phyloP scores from a whole-genome alignment of 164 flowering plant genomes.

The Pachysandra terminalis region DNA sequence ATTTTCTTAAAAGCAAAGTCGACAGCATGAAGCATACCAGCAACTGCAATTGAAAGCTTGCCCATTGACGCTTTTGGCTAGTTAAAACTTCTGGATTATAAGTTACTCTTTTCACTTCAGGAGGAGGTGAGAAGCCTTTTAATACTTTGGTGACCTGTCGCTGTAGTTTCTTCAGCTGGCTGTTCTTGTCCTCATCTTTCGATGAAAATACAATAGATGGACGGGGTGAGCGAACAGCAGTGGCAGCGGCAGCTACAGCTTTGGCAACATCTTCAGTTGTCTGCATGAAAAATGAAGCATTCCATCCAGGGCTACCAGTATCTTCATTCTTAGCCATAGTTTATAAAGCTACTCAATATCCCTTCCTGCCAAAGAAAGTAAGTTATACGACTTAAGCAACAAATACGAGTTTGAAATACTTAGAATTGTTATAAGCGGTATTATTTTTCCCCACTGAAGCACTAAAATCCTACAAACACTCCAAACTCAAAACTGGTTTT shows the following conservation, averaged over 20 bases:
- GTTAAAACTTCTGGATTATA: conserved; percentile 97
- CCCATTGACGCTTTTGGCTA: conserved; percentile 98
- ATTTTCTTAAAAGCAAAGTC: not conserved
- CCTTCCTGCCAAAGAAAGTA: conserved; percentile 4
- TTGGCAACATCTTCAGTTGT: conserved; percentile 85
- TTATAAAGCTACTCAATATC: conserved; percentile 1
- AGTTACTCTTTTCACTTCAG: conserved; percentile 47
- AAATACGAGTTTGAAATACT: not conserved
- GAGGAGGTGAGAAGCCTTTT: conserved; percentile 73
- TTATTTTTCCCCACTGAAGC: not conserved
- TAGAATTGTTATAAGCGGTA: not conserved
- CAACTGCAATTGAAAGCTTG: conserved; percentile 79
- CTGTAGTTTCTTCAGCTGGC: conserved; percentile 72
- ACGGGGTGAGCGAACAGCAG: conserved; percentile 56
- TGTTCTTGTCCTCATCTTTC: conserved; percentile 62
- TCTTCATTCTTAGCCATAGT: conserved; percentile 61
- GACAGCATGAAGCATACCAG: conserved; percentile 49
- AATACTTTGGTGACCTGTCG: conserved; percentile 58
- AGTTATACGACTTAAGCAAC: not conserved
- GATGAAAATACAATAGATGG: conserved; percentile 87
- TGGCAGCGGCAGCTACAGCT: conserved; percentile 79
- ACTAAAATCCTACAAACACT: not conserved
- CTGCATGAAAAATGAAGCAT: conserved; percentile 69
- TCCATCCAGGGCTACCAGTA: conserved; percentile 80
- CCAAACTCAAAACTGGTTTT: not conserved